phyloP scores from a whole-genome alignment of 371 early-diverging fungal species.

The Zopfochytrium polystomum region DNA sequence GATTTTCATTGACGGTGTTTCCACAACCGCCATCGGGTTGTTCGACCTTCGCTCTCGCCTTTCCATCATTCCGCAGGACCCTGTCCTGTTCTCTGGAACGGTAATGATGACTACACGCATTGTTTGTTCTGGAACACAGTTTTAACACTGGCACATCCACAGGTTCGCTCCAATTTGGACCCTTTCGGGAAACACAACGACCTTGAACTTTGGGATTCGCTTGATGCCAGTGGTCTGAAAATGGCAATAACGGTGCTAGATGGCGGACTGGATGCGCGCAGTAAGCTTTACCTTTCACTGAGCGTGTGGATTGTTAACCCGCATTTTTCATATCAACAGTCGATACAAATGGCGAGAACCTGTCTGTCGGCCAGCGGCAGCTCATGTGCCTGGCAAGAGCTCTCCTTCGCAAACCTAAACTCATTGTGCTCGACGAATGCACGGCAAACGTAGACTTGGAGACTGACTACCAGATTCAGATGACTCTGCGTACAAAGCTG shows the following conservation, averaged over 20 bases:
- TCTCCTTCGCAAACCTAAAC: constrained; percentile 34
- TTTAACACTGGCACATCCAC: constrained; percentile 22
- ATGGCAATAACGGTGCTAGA: constrained; percentile 41
- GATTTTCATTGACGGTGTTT: constrained; percentile 56
- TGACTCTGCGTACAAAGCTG: constrained; percentile 54
- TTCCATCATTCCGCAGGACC: constrained; percentile 65
- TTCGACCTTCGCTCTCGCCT: constrained; percentile 54
- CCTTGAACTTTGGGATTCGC: constrained; percentile 26
- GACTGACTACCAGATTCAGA: constrained; percentile 59
- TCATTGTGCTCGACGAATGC: constrained; percentile 46
- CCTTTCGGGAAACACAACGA: constrained; percentile 32
- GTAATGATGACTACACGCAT: too few species aligned
- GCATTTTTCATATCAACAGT: constrained; percentile 4
- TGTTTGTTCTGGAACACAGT: constrained; percentile 26
- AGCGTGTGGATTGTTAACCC: neutral
- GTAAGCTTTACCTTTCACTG: constrained; percentile 2
- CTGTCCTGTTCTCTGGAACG: constrained; percentile 34
- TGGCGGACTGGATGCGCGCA: constrained; percentile 22
- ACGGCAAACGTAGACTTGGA: constrained; percentile 56
- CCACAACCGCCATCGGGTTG: constrained; percentile 60
- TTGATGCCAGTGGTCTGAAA: constrained; percentile 51
- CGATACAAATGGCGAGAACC: constrained; percentile 30
- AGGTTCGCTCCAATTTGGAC: constrained; percentile 39
- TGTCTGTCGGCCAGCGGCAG: too few species aligned
- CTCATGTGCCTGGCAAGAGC: constrained; percentile 52